phyloP scores from a whole-genome alignment of 2,329 filamentous ascomycete genomes.

The Diaporthe vexans region DNA sequence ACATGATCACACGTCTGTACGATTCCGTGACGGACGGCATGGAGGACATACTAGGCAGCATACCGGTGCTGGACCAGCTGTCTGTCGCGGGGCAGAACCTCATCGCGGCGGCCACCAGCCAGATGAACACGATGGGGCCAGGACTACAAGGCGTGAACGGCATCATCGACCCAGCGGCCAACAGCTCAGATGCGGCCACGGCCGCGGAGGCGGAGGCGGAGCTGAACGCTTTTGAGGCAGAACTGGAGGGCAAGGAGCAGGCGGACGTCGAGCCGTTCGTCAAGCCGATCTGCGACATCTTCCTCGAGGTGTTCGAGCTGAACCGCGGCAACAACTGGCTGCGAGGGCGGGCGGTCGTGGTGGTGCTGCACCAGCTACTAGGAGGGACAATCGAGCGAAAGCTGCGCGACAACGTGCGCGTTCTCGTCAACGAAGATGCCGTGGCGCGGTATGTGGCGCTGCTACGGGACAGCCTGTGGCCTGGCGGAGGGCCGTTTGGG shows the following conservation, averaged over 20 bases:
- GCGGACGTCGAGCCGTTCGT: conserved; percentile 84
- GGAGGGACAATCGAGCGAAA: conserved; percentile 97
- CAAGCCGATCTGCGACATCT: conserved; percentile 98
- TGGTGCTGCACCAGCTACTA: conserved; percentile 94
- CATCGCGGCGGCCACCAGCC: conserved; percentile 80
- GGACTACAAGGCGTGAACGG: conserved; percentile 19
- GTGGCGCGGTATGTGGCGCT: conserved; percentile 81
- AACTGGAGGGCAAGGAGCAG: conserved; percentile 82
- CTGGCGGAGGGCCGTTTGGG: conserved; percentile 63
- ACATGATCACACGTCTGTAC: conserved; percentile 95
- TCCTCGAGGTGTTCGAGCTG: conserved; percentile 94
- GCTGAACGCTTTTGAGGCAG: conserved; percentile 88
- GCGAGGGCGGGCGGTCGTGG: conserved; percentile 92
- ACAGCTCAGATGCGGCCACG: conserved; percentile 63
- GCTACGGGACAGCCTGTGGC: conserved; percentile 86
- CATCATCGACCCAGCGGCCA: conserved; percentile 57
- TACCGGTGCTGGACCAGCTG: conserved; percentile 94
- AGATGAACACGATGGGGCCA: conserved; percentile 65
- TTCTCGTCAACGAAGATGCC: conserved; percentile 82
- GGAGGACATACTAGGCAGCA: conserved; percentile 97
- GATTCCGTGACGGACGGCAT: conserved; percentile 98
- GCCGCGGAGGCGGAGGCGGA: conserved; percentile 91
- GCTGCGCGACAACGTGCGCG: conserved; percentile 85
- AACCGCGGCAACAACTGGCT: conserved; percentile 98
- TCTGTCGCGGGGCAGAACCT: conserved; percentile 94